These are phyloP conservation scores for Vaccinium vitisidaea DNA, from an alignment of 148 eudicot genomes.

Conservation along the genomic window DNA sequence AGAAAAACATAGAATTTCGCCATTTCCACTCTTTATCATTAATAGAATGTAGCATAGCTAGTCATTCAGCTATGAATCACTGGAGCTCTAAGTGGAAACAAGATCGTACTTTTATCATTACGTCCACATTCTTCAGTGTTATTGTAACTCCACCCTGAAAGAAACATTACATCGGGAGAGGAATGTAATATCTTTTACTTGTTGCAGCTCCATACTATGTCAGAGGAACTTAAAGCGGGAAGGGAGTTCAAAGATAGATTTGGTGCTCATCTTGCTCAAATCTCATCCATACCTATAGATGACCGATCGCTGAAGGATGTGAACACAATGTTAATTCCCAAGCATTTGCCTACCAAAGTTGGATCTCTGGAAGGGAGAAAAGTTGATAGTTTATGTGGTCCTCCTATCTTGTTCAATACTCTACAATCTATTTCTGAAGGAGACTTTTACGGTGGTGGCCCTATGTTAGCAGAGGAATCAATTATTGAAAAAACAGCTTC, in stretches of 20 bases:
- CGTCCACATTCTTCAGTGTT: background rate
- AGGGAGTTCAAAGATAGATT: slow-evolving; percentile 20
- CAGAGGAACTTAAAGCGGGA: slow-evolving; percentile 24
- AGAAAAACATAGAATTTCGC: background rate
- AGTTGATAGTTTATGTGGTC: slow-evolving; percentile 16
- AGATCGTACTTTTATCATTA: background rate
- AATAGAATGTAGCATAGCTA: background rate
- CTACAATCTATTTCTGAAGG: slow-evolving; percentile 6
- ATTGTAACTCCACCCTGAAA: background rate
- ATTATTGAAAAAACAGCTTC: background rate
- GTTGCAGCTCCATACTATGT: slow-evolving; percentile 27
- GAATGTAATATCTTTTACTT: background rate
- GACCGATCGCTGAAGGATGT: slow-evolving; percentile 17
- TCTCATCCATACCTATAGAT: slow-evolving; percentile 7
- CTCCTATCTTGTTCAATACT: slow-evolving; percentile 22
- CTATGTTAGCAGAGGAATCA: slow-evolving; percentile 17
- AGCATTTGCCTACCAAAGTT: slow-evolving; percentile 9
- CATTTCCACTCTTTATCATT: too few relatives aligned
- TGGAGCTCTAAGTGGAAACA: background rate
- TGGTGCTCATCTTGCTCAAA: slow-evolving; percentile 16
- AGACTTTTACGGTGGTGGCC: background rate
- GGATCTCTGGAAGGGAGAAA: slow-evolving; percentile 20
- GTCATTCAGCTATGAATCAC: background rate
- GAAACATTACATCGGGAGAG: background rate
- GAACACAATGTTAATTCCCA: slow-evolving; percentile 14